These are phyloP conservation scores for Aspergillus bridgeri DNA, from an alignment of 495 filamentous ascomycete genomes.

Conservation along the genomic window DNA sequence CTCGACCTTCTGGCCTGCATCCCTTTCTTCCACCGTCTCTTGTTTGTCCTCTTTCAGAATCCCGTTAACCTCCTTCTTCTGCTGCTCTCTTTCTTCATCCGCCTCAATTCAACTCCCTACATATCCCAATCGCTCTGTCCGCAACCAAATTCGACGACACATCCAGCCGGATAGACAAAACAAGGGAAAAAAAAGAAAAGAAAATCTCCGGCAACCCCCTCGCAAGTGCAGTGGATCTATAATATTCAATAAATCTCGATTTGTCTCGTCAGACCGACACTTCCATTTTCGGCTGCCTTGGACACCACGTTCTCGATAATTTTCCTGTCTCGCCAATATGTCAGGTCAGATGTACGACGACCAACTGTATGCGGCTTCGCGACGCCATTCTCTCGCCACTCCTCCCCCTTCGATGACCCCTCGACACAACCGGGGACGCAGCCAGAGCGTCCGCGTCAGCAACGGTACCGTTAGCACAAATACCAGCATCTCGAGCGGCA, in stretches of 20 bases:
- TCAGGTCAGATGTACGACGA: constrained; percentile 48
- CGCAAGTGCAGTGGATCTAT: constrained; percentile 18
- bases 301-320: constrained; percentile 20
- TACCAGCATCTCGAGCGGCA: constrained; percentile 60
- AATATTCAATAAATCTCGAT: constrained; percentile 15
- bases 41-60: constrained; percentile 4
- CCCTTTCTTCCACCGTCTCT: constrained; percentile 17
- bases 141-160: constrained; percentile 12
- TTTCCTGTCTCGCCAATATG: constrained; percentile 33
- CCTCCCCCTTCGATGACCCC: constrained; percentile 46
- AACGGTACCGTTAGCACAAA: constrained; percentile 84
- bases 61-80: neutral
- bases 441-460: constrained; percentile 61
- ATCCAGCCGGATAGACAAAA: neutral
- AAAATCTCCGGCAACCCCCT: constrained; percentile 12
- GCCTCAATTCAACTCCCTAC: neutral
- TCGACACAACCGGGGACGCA: constrained; percentile 50
- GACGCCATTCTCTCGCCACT: constrained; percentile 47
- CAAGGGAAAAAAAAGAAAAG: constrained; percentile 7
- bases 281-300: constrained; percentile 11
- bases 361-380: constrained; percentile 47
- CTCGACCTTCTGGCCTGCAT: constrained; percentile 17
- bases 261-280: constrained; percentile 13
- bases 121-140: neutral
- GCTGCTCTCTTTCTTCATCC: constrained; percentile 7